These are phyloP conservation scores for Gamarada debralockiae DNA, from an alignment of 495 filamentous ascomycete genomes.

Conservation along the genomic window DNA sequence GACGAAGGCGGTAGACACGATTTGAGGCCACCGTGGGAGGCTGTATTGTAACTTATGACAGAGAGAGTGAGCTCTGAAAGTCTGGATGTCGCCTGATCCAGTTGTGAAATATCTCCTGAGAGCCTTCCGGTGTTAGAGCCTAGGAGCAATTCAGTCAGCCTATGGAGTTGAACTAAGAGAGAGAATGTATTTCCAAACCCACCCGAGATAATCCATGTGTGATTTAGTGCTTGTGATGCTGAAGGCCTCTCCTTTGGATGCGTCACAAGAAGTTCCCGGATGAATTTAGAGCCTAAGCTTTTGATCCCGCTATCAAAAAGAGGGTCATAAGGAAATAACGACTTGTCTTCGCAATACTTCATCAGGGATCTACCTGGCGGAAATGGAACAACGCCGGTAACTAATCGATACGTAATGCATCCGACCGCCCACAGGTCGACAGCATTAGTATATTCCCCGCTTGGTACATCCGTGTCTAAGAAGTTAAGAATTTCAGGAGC, in stretches of 20 bases:
- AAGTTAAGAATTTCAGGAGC: not conserved
- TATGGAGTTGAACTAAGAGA: too few relatives aligned
- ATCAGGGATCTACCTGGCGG: not conserved
- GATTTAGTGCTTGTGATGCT: conserved; percentile 3
- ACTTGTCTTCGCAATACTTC: too few relatives aligned
- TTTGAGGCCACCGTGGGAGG: not conserved
- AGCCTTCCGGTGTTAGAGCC: not conserved
- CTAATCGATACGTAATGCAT: conserved; percentile 5
- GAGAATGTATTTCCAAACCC: not conserved
- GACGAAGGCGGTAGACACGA: not conserved
- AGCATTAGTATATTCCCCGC: not conserved
- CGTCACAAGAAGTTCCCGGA: conserved; percentile 2
- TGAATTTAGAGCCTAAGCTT: conserved; percentile 4
- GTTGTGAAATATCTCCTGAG: not conserved
- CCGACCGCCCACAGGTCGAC: conserved; percentile 3
- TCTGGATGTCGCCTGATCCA: not conserved
- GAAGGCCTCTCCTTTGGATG: conserved; percentile 3
- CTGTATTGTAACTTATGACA: not conserved
- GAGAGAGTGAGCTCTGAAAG: not conserved
- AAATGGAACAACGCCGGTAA: conserved; percentile 3
- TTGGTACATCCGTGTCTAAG: not conserved
- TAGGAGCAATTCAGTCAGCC: not conserved
- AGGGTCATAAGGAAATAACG: not conserved
- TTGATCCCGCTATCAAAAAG: conserved; percentile 7
- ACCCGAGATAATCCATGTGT: conserved; percentile 6